A percentile compares a stretch with the other conserved stretches of the same genome.
These are phyloP conservation scores for Lophiostoma macrostomum DNA, from an alignment of 495 filamentous ascomycete genomes.

Conservation along the genomic window DNA sequence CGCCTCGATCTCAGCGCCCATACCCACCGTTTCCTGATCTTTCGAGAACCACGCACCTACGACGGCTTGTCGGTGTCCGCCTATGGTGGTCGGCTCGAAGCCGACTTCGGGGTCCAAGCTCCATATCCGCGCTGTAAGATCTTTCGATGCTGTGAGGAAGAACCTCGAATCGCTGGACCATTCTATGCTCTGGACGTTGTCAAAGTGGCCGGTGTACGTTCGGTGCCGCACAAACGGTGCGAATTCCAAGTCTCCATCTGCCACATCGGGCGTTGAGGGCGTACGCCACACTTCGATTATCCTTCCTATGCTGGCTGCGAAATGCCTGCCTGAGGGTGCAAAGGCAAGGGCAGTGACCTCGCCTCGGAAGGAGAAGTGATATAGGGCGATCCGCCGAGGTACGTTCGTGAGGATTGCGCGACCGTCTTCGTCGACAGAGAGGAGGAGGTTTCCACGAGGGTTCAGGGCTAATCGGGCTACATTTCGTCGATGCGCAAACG, in stretches of 20 bases:
- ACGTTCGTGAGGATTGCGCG: constrained; percentile 89
- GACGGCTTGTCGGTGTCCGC: constrained; percentile 84
- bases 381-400: constrained; percentile 74
- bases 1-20: neutral
- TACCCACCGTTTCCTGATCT: constrained; percentile 72
- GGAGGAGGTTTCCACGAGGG: constrained; percentile 82
- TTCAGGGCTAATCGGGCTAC: constrained; percentile 83
- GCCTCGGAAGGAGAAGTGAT: constrained; percentile 92
- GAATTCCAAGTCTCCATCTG: constrained; percentile 84
- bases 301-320: constrained; percentile 79
- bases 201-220: constrained; percentile 82
- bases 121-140: constrained; percentile 91
- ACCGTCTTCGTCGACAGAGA: constrained; percentile 92
- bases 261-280: constrained; percentile 75
- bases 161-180: constrained; percentile 97
- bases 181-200: constrained; percentile 75
- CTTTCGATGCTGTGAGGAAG: constrained; percentile 85
- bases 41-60: constrained; percentile 88
- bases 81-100: constrained; percentile 82
- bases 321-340: constrained; percentile 85
- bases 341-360: constrained; percentile 81
- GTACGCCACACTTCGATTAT: constrained; percentile 94
- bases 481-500: constrained; percentile 90
- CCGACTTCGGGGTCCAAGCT: constrained; percentile 82
- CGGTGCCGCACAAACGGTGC: constrained; percentile 89